Percentiles rank a stretch among this genome's conserved stretches.
phyloP scores from a whole-genome alignment of 108 stramenopile genomes.

The Hondaea fermentalgiana region DNA sequence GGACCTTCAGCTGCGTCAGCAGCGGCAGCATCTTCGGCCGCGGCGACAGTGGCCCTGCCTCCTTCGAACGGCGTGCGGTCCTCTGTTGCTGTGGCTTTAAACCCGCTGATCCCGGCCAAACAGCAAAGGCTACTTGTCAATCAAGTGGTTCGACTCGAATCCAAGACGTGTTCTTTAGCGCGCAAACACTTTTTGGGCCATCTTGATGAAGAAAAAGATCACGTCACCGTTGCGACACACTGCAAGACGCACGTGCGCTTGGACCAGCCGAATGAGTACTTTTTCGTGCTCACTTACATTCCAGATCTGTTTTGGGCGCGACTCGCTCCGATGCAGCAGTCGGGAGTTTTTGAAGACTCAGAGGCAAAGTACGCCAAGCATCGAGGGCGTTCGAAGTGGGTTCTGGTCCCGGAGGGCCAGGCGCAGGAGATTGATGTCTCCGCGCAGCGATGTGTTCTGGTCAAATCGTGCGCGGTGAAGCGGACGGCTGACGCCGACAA shows the following conservation, averaged over 20 bases:
- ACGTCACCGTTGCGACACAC: neutral
- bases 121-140: neutral
- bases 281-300: slow-evolving; percentile 9
- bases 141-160: neutral
- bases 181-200: neutral
- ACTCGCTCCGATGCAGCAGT: neutral
- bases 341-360: neutral
- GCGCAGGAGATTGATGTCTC: slow-evolving; percentile 4
- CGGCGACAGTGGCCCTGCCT: neutral
- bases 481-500: slow-evolving; percentile 2
- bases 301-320: neutral
- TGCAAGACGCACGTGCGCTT: neutral
- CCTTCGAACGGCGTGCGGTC: neutral
- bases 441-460: neutral
- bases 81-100: neutral
- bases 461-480: neutral
- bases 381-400: neutral
- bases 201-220: neutral
- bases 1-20: neutral
- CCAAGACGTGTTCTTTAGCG: neutral
- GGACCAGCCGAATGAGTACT: neutral
- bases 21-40: neutral
- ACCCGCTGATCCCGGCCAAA: neutral
- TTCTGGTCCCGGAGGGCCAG: neutral
- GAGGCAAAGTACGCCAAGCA: neutral